Evolutionary conservation across 148 eudicot genomes (phyloP).

Genomic region (Cornus suecica): DNA sequence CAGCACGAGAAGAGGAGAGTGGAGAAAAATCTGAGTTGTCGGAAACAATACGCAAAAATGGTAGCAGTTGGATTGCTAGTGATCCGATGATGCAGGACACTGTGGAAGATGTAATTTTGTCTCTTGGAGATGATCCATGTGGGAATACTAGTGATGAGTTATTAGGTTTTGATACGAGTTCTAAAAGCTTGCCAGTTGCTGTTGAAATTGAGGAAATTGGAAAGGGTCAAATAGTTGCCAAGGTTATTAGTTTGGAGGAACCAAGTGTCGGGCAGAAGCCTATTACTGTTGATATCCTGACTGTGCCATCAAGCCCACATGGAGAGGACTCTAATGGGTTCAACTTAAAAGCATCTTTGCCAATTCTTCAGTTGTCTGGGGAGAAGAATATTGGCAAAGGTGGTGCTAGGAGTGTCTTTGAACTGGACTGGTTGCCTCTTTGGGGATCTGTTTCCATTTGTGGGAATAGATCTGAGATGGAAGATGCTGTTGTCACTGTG

Average conservation of each 20-base stretch:
- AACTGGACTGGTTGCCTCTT: constrained; percentile 49
- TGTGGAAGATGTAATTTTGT: constrained; percentile 28
- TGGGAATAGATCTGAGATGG: constrained; percentile 71
- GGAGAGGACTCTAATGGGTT: constrained; percentile 30
- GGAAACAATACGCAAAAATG: constrained; percentile 13
- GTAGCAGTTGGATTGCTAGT: constrained; percentile 12
- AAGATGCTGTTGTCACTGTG: constrained; percentile 50
- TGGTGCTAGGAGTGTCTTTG: constrained; percentile 35
- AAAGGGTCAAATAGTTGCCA: constrained; percentile 39
- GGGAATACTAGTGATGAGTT: constrained; percentile 29
- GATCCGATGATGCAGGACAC: constrained; percentile 26
- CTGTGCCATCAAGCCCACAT: constrained; percentile 22
- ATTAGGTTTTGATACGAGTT: constrained; percentile 25
- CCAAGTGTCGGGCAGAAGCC: constrained; percentile 25
- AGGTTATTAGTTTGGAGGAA: constrained; percentile 45
- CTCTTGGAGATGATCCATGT: constrained; percentile 23
- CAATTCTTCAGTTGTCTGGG: constrained; percentile 25
- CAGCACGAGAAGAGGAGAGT: constrained; percentile 9
- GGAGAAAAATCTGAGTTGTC: constrained; percentile 8
- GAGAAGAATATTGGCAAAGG: constrained; percentile 34
- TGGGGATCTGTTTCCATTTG: constrained; percentile 57
- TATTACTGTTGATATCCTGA: constrained; percentile 26
- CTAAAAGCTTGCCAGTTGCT: constrained; percentile 40
- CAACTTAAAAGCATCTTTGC: constrained; percentile 30
- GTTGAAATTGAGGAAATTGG: constrained; percentile 43